These are phyloP conservation scores for Fusarium gaditjirri DNA, from an alignment of 2,329 filamentous ascomycete genomes.

Conservation along the genomic window DNA sequence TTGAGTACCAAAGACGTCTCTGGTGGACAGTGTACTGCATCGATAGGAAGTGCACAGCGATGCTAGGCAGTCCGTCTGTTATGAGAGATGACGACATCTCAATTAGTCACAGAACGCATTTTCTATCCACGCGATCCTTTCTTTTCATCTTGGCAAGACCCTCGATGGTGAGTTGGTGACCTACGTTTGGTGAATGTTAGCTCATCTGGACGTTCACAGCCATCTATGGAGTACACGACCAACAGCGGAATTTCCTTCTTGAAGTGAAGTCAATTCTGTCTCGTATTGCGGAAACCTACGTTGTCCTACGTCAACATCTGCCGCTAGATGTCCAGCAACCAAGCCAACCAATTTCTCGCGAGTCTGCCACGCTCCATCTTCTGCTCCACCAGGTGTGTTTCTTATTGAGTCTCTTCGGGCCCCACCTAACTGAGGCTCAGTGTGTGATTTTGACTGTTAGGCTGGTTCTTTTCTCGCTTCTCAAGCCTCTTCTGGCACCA, in stretches of 20 bases:
- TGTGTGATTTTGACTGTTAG: conserved; percentile 35
- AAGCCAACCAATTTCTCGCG: conserved; percentile 24
- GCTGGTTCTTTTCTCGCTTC: conserved; percentile 33
- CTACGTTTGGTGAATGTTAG: not conserved
- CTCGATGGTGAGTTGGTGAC: conserved; percentile 26
- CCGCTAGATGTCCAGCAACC: conserved; percentile 18
- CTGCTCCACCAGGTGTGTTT: conserved; percentile 29
- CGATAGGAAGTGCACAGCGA: conserved; percentile 33
- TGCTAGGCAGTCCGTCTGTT: conserved; percentile 30
- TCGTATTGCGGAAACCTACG: conserved; percentile 24
- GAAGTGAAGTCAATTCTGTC: conserved; percentile 35
- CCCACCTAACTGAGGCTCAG: not conserved
- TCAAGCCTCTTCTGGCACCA: conserved; percentile 21
- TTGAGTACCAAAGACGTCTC: conserved; percentile 29
- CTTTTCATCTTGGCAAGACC: conserved; percentile 35
- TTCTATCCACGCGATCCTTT: conserved; percentile 29
- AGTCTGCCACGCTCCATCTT: conserved; percentile 34
- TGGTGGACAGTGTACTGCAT: conserved; percentile 41
- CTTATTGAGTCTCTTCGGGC: accelerated
- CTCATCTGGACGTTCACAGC: conserved; percentile 2
- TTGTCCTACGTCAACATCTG: conserved; percentile 20
- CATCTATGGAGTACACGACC: conserved; percentile 25
- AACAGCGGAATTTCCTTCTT: conserved; percentile 27
- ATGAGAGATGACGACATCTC: conserved; percentile 35
- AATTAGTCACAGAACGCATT: conserved; percentile 31